Conservation (phyloP, 495 filamentous ascomycete genomes). For the Aspergillus cavernicola region DNA sequence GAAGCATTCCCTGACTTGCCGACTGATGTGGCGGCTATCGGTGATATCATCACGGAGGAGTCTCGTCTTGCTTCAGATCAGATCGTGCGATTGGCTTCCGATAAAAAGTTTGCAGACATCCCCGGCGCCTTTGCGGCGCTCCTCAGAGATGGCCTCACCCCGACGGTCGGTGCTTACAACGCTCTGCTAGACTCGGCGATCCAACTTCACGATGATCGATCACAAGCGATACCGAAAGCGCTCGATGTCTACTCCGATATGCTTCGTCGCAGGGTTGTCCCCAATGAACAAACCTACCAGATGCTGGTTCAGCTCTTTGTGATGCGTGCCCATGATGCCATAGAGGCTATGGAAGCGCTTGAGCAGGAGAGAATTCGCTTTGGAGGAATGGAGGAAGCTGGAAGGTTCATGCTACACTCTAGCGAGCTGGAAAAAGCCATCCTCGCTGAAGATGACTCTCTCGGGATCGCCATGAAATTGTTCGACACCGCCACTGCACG, state of each 20-base stretch:
- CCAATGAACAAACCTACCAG: slow-evolving; percentile 81
- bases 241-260: slow-evolving; percentile 95
- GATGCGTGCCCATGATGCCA: slow-evolving; percentile 68
- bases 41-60: slow-evolving; percentile 41
- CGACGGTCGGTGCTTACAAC: slow-evolving; percentile 83
- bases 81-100: slow-evolving; percentile 64
- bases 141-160: slow-evolving; percentile 70
- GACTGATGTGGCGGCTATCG: slow-evolving; percentile 28
- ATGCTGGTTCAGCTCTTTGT: slow-evolving; percentile 80
- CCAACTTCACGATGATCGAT: slow-evolving; percentile 61
- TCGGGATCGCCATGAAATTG: slow-evolving; percentile 76
- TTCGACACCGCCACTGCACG: slow-evolving; percentile 68
- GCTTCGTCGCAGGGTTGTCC: slow-evolving; percentile 77
- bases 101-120: slow-evolving; percentile 74
- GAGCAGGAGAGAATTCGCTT: slow-evolving; percentile 75
- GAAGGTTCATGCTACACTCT: slow-evolving; percentile 86
- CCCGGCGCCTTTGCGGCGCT: slow-evolving; percentile 85
- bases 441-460: slow-evolving; percentile 77
- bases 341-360: slow-evolving; percentile 62
- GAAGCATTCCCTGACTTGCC: slow-evolving; percentile 32
- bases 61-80: slow-evolving; percentile 68
- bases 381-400: slow-evolving; percentile 79
- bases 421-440: slow-evolving; percentile 79
- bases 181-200: slow-evolving; percentile 80
- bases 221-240: slow-evolving; percentile 80